Conservation (phyloP, 2,329 filamentous ascomycete species). For the Epichloe gansuensis region DNA sequence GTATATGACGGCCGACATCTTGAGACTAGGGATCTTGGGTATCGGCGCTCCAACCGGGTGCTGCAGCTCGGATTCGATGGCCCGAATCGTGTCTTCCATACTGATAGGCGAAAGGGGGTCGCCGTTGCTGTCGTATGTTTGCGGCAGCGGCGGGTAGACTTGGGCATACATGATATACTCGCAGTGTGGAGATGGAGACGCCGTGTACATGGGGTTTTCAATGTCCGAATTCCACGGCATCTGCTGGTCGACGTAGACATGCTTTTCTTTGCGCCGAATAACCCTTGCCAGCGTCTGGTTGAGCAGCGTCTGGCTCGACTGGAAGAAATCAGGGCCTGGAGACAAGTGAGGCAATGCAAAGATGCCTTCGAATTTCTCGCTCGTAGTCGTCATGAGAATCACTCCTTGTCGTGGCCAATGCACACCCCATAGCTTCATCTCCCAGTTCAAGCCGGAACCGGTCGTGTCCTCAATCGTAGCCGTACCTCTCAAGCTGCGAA, state of each 20-base stretch:
- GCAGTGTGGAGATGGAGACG: conserved; percentile 58
- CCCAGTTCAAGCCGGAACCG: conserved; percentile 59
- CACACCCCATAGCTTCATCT: conserved; percentile 68
- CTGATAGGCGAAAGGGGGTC: conserved; percentile 20
- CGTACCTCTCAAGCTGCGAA: conserved; percentile 57
- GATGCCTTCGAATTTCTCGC: conserved; percentile 87
- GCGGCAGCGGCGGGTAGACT: conserved; percentile 43
- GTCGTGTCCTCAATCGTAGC: conserved; percentile 61
- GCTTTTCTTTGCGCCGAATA: conserved; percentile 51
- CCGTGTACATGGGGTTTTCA: conserved; percentile 46
- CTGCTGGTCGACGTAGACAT: conserved; percentile 39
- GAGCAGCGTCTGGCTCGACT: conserved; percentile 50
- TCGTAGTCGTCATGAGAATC: conserved; percentile 75
- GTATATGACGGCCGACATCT: conserved; percentile 52
- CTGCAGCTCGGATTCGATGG: conserved; percentile 51
- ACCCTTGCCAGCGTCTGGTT: conserved; percentile 59
- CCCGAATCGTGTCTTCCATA: conserved; percentile 30
- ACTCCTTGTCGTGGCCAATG: conserved; percentile 76
- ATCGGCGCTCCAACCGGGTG: conserved; percentile 48
- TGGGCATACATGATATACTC: conserved; percentile 85
- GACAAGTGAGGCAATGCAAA: conserved; percentile 80
- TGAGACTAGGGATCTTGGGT: conserved; percentile 40
- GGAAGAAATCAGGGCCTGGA: conserved; percentile 43
- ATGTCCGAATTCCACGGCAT: conserved; percentile 69
- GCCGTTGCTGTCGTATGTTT: conserved; percentile 17